Evolutionary conservation across 2,329 filamentous ascomycete genomes (phyloP), one percentile per base, ranked within the genome.

Genomic region (Penicillium sp.): DNA sequence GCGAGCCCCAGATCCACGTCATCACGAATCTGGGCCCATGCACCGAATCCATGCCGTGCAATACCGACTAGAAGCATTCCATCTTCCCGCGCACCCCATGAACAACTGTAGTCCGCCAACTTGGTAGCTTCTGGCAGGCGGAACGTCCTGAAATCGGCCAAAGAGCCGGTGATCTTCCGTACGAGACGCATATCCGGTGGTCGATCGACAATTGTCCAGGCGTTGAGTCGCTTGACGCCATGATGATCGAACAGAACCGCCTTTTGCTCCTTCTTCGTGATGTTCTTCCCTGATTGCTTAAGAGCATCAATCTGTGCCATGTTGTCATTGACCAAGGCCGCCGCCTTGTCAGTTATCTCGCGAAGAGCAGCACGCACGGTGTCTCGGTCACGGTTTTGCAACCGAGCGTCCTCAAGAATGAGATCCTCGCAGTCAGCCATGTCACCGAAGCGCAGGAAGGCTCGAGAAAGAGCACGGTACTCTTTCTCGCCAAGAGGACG

Each of bases 191-290:
- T 85, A 62, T 97, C 91, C 38, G 85, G 81, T 0, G 93, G 91
- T 7, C 94, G 85, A 58, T 97, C 91, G 9, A 95, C 82, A 44
- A 96, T 86, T 0, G 93, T 97, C 69, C 95, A 89, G 0, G 93
- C 93, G 63, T 98, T 98, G 61, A 96, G 81, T 59, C 95, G 90
- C 69, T 95, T 95, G 41, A 96, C 85, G 45, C 90, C 89, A 37
- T 86, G 85, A 69, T 90, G 95, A 65, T 97, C 90, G 60, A 98
- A 96, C 36, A 98, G 75, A 14, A 98, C 88, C 0, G 93, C 93
- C 70, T 98, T 98, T 69, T 89, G 89, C 65, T 98, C 93, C 69
- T 98, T 98, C 74, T 97, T 96, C 0, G 91, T 95, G 44, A 94
- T 71, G 2, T 83, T 78, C 65, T 93, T 94, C 63, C 88, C 88